Evolutionary conservation across 805 yeast species (phyloP), one percentile per base, ranked within the genome.

Genomic region (Komagataella pseudopastoris): DNA sequence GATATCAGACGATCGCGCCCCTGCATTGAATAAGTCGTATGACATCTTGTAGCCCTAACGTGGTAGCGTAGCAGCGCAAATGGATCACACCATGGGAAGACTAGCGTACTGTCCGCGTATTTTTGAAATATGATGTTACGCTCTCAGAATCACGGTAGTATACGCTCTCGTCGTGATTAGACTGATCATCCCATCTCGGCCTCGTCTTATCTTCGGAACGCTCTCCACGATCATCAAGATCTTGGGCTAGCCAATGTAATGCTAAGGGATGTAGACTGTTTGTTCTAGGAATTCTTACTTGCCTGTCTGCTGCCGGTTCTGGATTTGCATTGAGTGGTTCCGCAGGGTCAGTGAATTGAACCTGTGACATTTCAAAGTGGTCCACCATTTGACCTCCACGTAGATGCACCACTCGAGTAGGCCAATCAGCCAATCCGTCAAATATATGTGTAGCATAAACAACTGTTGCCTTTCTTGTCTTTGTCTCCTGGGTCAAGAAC

Each of bases 381-480:
- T 72, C 70, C 20, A 67, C 63, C 24, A 69, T 73, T 22, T 66
- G 63, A 1, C 98, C 97, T 51, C 78, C 76, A 58, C 77, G 80
- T 56, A 93, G 70, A 65, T 93, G 99, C 12, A 83, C 73, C 6
- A 93, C 71, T 51, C 85, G 72, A 44, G 95, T 85, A 24, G 97
- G 95, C 96, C 98, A 93, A 48, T 75, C 72, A 12, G 88, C 88
- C 52, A 93, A 75, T 0, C 99, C 99, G 60, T 93, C 99, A 65
- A 93, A 93, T 49, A 93, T 93, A 61, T 93, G 99, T 0, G 99
- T 93, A 2, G 98, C 93, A 63, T 93, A 93, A 3, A 91, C 81
- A 44, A 93, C 87, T 49, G 89, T 80, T 54, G 95, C 81, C 17
- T 75, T 67, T 53, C 98, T 73, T 0, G 69, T 62, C 49, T 69